Evolutionary conservation across 2,329 filamentous ascomycete genomes (phyloP), one percentile per base, ranked within the genome.

Genomic region (Moelleriella libera): DNA sequence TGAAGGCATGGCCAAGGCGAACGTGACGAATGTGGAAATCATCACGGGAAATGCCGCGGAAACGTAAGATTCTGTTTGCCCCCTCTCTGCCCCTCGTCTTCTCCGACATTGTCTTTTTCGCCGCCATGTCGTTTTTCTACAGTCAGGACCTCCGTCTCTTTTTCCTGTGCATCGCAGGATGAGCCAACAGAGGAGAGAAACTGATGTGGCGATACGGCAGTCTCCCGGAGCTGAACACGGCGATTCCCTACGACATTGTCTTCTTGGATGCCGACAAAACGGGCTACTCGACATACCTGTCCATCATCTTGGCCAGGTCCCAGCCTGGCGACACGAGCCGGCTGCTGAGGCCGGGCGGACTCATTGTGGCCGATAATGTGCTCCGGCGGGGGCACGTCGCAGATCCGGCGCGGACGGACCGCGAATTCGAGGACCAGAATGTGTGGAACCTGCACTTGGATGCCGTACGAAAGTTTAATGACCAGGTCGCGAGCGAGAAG

Each of bases 331-430:
- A 53, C 5, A 14, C 55, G 3, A 54, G 51, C 11, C 66, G 71
- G 6, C 63, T 78, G 30, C 63, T 78, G 40, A 64, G 68, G 1
- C 57, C 64, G 7, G 71, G 69, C 6, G 74, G 71, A 0, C 59
- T 77, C 48, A 70, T 78, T 50, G 60, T 77, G 11, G 73, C 70
- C 1, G 75, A 78, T 56, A 78, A 78, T 48, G 66, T 73, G 41
- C 63, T 79, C 30, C 68, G 69, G 3, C 59, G 63, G 6, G 74
- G 67, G 6, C 60, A 74, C 10, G 69, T 77, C 4, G 72, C 69
- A 5, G 64, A 66, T 46, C 49, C 29, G 47, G 50, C 5, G 48
- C 50, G 8, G 45, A 45, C 43, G 14, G 39, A 45, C 21, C 14
- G 39, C 34, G 43, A 42, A 30, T 32, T 44, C 6, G 40, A 37